Percentiles rank a stretch among this genome's conserved stretches.
Evolutionary conservation across 2,329 filamentous ascomycete species (phyloP).

Genomic region (Ilyonectria mors-panacis): DNA sequence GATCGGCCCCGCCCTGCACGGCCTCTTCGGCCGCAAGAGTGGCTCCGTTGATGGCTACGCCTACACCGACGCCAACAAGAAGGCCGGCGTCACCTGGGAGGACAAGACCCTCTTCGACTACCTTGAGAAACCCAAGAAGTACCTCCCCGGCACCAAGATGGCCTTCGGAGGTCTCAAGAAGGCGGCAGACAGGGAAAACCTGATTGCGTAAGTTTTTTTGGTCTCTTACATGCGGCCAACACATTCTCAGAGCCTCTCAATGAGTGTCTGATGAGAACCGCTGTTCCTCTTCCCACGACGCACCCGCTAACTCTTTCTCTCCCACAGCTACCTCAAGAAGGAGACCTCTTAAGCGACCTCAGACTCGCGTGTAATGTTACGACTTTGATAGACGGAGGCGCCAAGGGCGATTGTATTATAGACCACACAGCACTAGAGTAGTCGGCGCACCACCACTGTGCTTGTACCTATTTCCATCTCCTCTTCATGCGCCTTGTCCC

Average conservation of each 20-base stretch:
- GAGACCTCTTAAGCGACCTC: slow-evolving; percentile 74
- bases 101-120: slow-evolving; percentile 93
- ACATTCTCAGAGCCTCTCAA: background rate
- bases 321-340: slow-evolving; percentile 75
- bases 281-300: background rate
- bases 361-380: slow-evolving; percentile 53
- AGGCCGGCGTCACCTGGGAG: slow-evolving; percentile 92
- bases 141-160: slow-evolving; percentile 99
- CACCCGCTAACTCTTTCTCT: slow-evolving; percentile 43
- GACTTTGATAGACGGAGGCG: slow-evolving; percentile 55
- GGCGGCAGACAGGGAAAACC: slow-evolving; percentile 98
- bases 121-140: slow-evolving; percentile 99
- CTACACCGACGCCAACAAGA: slow-evolving; percentile 99
- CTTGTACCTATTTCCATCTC: slow-evolving; percentile 55
- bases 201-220: slow-evolving; percentile 85
- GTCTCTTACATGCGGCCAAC: background rate
- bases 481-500: slow-evolving; percentile 49
- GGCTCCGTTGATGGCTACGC: slow-evolving; percentile 92
- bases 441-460: slow-evolving; percentile 49
- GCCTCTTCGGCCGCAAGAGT: slow-evolving; percentile 96
- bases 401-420: slow-evolving; percentile 57
- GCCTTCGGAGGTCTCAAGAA: slow-evolving; percentile 99
- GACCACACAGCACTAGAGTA: slow-evolving; percentile 53
- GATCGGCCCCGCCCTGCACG: slow-evolving; percentile 96
- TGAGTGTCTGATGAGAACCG: slow-evolving; percentile 8